These are phyloP conservation scores for Periconia macrospinosa DNA, from an alignment of 2,329 filamentous ascomycete genomes.

Conservation along the genomic window DNA sequence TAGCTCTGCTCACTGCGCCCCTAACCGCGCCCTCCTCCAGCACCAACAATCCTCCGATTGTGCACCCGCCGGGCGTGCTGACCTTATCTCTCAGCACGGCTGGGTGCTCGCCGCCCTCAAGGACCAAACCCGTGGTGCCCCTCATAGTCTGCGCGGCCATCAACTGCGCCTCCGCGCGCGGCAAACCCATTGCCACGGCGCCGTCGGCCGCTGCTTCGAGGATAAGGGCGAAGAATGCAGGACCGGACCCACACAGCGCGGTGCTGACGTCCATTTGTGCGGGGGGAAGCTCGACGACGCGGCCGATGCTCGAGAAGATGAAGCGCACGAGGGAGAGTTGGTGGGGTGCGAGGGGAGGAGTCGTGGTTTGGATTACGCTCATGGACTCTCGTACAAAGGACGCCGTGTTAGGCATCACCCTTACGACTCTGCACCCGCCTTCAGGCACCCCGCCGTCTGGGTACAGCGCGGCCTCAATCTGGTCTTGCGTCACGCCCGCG, in stretches of 20 bases:
- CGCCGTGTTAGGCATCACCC: constrained; percentile 85
- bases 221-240: constrained; percentile 75
- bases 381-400: constrained; percentile 77
- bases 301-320: constrained; percentile 76
- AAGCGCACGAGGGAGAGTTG: constrained; percentile 66
- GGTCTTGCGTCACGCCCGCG: constrained; percentile 71
- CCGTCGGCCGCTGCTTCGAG: constrained; percentile 77
- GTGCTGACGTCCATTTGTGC: constrained; percentile 72
- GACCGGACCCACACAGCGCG: constrained; percentile 73
- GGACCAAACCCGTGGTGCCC: constrained; percentile 69
- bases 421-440: constrained; percentile 66
- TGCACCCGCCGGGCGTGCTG: constrained; percentile 76
- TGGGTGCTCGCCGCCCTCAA: constrained; percentile 70
- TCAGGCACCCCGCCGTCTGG: constrained; percentile 49
- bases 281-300: constrained; percentile 68
- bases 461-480: constrained; percentile 69
- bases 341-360: constrained; percentile 58
- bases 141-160: constrained; percentile 82
- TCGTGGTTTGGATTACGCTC: constrained; percentile 70
- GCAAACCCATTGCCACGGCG: constrained; percentile 76
- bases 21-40: constrained; percentile 73
- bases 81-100: constrained; percentile 75
- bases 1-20: constrained; percentile 67
- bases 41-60: constrained; percentile 72
- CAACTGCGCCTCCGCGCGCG: constrained; percentile 69